A percentile compares a stretch with the other conserved stretches of the same genome.
Conservation (phyloP, 1,139 yeast species). For the Debaryomyces coudertii region DNA sequence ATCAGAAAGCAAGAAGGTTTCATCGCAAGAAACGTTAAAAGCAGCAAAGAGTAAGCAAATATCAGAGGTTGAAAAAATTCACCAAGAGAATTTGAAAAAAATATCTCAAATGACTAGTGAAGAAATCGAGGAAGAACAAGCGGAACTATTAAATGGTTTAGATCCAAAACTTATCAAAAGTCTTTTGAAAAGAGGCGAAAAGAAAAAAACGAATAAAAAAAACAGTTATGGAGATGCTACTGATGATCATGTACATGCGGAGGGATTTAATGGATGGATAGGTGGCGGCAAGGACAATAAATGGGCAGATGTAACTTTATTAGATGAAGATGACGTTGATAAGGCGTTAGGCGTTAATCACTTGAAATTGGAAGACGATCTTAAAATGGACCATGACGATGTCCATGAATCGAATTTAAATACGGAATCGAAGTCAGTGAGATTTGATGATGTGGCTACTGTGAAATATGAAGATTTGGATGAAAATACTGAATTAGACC, state of each 20-base stretch:
- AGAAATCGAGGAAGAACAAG: conserved; percentile 66
- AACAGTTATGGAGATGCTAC: conserved; percentile 20
- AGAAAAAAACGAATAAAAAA: conserved; percentile 21
- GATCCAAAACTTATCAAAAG: conserved; percentile 71
- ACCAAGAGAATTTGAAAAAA: conserved; percentile 69
- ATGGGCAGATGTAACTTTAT: conserved; percentile 33
- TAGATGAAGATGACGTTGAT: conserved; percentile 44
- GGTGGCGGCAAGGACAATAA: conserved; percentile 59
- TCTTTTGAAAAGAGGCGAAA: conserved; percentile 48
- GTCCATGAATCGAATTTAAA: conserved; percentile 2
- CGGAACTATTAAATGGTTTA: conserved; percentile 65
- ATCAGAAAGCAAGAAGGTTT: conserved; percentile 4
- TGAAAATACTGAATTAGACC: conserved; percentile 31
- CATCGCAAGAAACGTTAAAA: neutral
- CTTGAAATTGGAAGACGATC: conserved; percentile 17
- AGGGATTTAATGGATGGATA: conserved; percentile 73
- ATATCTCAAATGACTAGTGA: conserved; percentile 65
- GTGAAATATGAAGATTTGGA: conserved; percentile 35
- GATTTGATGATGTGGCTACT: conserved; percentile 41
- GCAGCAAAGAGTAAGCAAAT: conserved; percentile 15
- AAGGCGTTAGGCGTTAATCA: conserved; percentile 38
- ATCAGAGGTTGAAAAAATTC: conserved; percentile 72
- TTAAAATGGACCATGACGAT: conserved; percentile 3
- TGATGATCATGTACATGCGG: conserved; percentile 47
- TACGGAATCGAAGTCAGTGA: conserved; percentile 34